These are phyloP conservation scores for Strobilomyces dryophilus DNA, from an alignment of 768 basidiomycete genomes.

Conservation along the genomic window DNA sequence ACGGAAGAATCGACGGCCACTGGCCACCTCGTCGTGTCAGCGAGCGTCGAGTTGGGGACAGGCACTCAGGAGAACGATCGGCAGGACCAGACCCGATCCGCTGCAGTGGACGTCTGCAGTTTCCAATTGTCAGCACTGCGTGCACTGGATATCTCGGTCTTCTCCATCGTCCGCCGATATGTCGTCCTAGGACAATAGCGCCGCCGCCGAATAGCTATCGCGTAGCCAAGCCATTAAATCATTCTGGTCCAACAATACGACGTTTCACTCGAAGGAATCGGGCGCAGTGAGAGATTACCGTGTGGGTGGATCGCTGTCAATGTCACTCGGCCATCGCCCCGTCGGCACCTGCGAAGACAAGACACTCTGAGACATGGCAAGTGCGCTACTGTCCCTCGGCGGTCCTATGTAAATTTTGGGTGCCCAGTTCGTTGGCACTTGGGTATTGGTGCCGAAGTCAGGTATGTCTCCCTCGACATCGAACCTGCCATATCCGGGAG, in stretches of 20 bases:
- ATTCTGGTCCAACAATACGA: neutral
- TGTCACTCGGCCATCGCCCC: neutral
- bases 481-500: neutral
- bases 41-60: too few relatives aligned
- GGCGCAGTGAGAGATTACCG: neutral
- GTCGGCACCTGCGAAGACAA: neutral
- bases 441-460: neutral
- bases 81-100: too few relatives aligned
- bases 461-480: neutral
- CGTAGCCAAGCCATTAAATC: neutral
- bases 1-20: neutral
- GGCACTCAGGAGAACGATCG: neutral
- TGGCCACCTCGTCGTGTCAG: too few relatives aligned
- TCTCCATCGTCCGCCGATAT: neutral
- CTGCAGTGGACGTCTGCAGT: neutral
- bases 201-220: neutral
- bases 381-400: neutral
- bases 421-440: neutral
- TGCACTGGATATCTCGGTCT: too few relatives aligned
- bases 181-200: neutral
- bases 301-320: neutral
- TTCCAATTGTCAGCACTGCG: neutral
- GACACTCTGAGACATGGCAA: neutral
- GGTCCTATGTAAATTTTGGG: neutral
- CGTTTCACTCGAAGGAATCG: too few relatives aligned